Base-by-base conservation (phyloP, 179 eudicot genomes). In the Nepenthes alata region DNA sequence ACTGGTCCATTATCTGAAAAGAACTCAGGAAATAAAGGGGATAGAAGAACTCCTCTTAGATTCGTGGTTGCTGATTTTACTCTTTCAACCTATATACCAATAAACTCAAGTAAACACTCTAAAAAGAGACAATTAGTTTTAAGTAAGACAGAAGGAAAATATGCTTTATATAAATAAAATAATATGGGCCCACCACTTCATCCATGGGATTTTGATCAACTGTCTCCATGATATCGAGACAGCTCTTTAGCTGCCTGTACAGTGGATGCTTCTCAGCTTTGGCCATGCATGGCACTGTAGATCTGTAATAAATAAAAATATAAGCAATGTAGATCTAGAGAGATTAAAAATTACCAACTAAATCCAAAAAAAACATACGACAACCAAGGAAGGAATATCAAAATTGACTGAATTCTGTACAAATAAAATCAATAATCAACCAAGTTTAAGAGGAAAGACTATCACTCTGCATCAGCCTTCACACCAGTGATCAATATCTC, bases 381-480 rank as follows among this genome's bases (percentile, higher is more conserved):
- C 58, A 64, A 59, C 12, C 44, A 58, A 15, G 16, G 44, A 55
- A 50, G 38, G 34, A 54, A 16, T 58, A 66, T 50, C 48, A 55
- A 11, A 53, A n/a, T 25, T 25, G 25, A 25, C 25, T 25, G 25
- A 25, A 25, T 25, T 25, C 25, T 25, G 47, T 35, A 11, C 65
- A 37, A 41, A 61, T 34, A 62, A 69, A 55, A 64, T 61, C 41
- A 77, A 66, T 70, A 71, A 45, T 70, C 60, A 77, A 72, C 74
- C 75, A 53, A 67, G 75, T 63, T 53, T 59, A 62, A 69, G 61
- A 74, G 78, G 68, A 66, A 55, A 78, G 80, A 67, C 60, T 52
- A 79, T 80, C 80, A 89, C 98, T 75, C 87, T 79, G 95, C 62
- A 67, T 89, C 88, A 59, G 82, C 77, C 83, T 82, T 85, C 53